Base-by-base conservation (phyloP, 805 yeast species). In the Candida gorgasii region DNA sequence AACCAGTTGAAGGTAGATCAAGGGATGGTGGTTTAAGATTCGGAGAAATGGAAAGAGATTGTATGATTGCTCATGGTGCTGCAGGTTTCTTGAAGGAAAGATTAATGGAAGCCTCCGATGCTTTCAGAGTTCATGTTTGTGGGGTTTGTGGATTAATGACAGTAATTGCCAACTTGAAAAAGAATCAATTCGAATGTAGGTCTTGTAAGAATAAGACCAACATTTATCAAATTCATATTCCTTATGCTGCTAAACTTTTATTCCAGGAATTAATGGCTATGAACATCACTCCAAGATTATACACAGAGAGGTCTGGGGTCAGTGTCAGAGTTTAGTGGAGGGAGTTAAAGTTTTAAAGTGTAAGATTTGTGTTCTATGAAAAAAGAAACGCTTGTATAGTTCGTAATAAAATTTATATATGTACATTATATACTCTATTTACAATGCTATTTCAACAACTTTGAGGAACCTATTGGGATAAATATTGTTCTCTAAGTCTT, bases 31-130 rank as follows among this genome's bases (percentile, higher is more conserved):
- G 99, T 56, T 76, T 92, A 65, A 88, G 99, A 70, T 90, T 92
- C 79, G 99, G 99, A 61, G 99, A 92, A 69, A 93, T 93, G 99
- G 99, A 93, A 72, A 88, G 99, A 75, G 99, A 93, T 78, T 93
- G 99, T 85, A 92, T 93, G 97, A 93, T 93, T 76, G 99, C 99
- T 2, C 98, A 93, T 63, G 99, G 99, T 65, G 98, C 97, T 11
- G 97, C 99, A 3, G 95, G 97, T 6, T 92, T 93, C 75, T 79
- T 93, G 73, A 89, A 92, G 68, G 99, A 93, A 72, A 80, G 99
- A 65, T 75, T 93, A 65, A 92, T 93, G 97, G 98, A 93, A 68
- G 97, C 97, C 9, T 92, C 98, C 0, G 99, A 93, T 73, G 97
- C 98, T 1, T 93, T 93, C 76, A 80, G 98, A 68, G 98, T 93